Evolutionary conservation across 176 grass and related monocot genomes (phyloP), one percentile per base, ranked within the genome.

Genomic region (Stipa capillata): DNA sequence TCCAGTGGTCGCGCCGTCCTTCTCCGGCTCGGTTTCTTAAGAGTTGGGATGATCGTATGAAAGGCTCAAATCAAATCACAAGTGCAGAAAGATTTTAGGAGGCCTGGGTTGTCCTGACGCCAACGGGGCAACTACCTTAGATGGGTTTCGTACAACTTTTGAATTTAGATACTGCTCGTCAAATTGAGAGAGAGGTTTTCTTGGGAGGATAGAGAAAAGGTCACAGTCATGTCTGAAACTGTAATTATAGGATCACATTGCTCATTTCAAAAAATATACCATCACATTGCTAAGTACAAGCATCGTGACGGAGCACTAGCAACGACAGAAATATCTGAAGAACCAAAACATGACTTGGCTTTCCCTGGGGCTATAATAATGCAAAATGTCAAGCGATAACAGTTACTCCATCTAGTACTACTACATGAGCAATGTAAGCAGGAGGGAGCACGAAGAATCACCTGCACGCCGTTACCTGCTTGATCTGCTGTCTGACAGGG

Each of bases 391-490:
- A 8, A 77, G 40, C 12, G 74, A 62, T 7, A n/a, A 8, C 21
- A 9, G 14, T 67, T 67, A 24, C 6, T 59, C 56, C 56, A 1
- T 59, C 5, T 76, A 37, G 82, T 58, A 84, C 69, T 73, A 29
- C 40, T 17, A 6, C 42, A 51, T 27, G 17, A 36, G 18, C 8
- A 14, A 24, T 41, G 40, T 44, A 6, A 1, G 24, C 63, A 32
- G 16, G 54, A 32, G 58, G 69, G 79, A 63, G 73, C 79, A 83
- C 0, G 74, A 28, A 32, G 86, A 78, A 88, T 83, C 86, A 25
- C 49, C 14, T 0, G 48, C 86, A 83, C 74, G 67, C 21, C 58
- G 75, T 60, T 31, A 16, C 14, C 59, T 32, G 49, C 9, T 17
- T 33, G 29, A 73, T 66, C 65, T 57, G 47, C 55, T 54, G 8